phyloP scores from a whole-genome alignment of 192 early-diverging fungal genomes.

The Coemansia asiatica region DNA sequence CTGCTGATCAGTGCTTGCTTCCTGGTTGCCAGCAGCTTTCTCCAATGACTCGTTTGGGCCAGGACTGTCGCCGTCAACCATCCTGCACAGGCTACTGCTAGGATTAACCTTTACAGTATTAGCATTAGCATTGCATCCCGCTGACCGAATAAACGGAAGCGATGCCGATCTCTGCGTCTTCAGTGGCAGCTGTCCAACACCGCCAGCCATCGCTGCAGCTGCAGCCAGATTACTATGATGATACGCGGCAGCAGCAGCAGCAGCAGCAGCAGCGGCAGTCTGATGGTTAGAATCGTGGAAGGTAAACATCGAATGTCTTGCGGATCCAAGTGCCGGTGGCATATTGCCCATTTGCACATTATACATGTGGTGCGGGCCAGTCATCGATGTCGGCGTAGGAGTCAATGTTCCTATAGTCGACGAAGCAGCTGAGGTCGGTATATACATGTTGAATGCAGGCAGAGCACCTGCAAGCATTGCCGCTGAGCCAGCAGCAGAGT shows the following conservation, averaged over 20 bases:
- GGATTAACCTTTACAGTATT: conserved; percentile 16
- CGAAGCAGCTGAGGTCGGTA: conserved; percentile 35
- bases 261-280: neutral
- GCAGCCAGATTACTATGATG: conserved; percentile 21
- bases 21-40: neutral
- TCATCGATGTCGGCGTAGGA: conserved; percentile 41
- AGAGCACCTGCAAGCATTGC: conserved; percentile 3
- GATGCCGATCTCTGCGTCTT: conserved; percentile 56
- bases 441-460: conserved; percentile 15
- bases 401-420: conserved; percentile 46
- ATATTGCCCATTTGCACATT: conserved; percentile 4
- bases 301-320: conserved; percentile 28
- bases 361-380: conserved; percentile 7
- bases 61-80: conserved; percentile 25
- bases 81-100: conserved; percentile 39
- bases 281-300: conserved; percentile 16
- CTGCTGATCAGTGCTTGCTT: neutral
- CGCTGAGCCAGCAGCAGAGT: neutral
- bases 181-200: conserved; percentile 19
- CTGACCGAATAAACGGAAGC: conserved; percentile 46
- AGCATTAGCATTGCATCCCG: neutral
- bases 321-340: conserved; percentile 23
- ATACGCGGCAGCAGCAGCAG: conserved; percentile 7
- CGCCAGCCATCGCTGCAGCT: conserved; percentile 15
- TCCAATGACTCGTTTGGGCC: conserved; percentile 3